A percentile compares a stretch with the other conserved stretches of the same genome.
phyloP scores from a whole-genome alignment of 1,139 yeast species.

The Candida buenavistaensis region DNA sequence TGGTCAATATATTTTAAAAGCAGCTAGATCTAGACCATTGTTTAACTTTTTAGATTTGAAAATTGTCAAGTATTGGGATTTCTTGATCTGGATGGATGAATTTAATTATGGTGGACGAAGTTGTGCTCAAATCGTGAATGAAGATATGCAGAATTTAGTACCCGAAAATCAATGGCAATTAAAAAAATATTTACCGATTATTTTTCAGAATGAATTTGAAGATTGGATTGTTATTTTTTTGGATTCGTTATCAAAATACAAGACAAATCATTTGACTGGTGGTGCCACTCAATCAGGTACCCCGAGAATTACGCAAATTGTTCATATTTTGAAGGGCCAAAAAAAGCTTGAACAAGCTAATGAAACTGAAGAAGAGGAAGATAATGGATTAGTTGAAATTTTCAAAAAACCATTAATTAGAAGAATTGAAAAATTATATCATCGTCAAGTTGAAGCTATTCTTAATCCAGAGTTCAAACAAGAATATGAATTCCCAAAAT shows the following conservation, averaged over 20 bases:
- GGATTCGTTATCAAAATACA: slow-evolving; percentile 64
- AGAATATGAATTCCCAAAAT: slow-evolving; percentile 69
- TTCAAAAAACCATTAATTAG: slow-evolving; percentile 66
- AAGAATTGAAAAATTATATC: slow-evolving; percentile 64
- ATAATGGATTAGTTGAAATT: slow-evolving; percentile 43
- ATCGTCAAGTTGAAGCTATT: slow-evolving; percentile 71
- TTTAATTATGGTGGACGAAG: slow-evolving; percentile 84
- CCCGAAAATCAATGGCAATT: slow-evolving; percentile 82
- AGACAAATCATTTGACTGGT: slow-evolving; percentile 40
- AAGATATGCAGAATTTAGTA: slow-evolving; percentile 56
- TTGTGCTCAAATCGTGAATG: slow-evolving; percentile 57
- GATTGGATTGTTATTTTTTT: slow-evolving; percentile 82
- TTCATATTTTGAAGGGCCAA: slow-evolving; percentile 52
- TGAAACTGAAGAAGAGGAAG: slow-evolving; percentile 30
- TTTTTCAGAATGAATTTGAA: slow-evolving; percentile 79
- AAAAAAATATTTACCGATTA: slow-evolving; percentile 67
- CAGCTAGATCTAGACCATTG: slow-evolving; percentile 77
- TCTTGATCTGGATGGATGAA: slow-evolving; percentile 92
- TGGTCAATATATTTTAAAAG: slow-evolving; percentile 82
- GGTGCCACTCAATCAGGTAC: slow-evolving; percentile 41
- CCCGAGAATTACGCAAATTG: slow-evolving; percentile 67
- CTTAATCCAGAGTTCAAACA: slow-evolving; percentile 62
- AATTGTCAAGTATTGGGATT: slow-evolving; percentile 84
- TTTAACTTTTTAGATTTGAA: slow-evolving; percentile 79
- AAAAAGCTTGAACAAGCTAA: slow-evolving; percentile 33